Base-by-base conservation (phyloP, 2,329 filamentous ascomycete genomes). In the Tympanopsis confertula region DNA sequence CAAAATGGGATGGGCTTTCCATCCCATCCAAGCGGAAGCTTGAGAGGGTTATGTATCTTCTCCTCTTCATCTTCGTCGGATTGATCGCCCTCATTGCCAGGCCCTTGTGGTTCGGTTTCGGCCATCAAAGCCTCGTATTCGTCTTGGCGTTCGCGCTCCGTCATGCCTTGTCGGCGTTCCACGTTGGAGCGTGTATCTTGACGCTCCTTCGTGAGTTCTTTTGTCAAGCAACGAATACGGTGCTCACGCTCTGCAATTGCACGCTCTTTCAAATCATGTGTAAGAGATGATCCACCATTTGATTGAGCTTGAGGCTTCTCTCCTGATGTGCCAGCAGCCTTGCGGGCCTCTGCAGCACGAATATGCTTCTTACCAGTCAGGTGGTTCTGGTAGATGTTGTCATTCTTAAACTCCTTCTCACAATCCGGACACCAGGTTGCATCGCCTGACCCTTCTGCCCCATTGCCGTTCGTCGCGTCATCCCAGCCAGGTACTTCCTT, bases 1-100 rank as follows among this genome's bases (percentile, higher is more conserved):
- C 91, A 98, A 66, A 91, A 98, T 0, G 93, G 91, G 50, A 98
- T 98, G 0, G 93, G 91, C 55, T 98, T 98, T 49, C 93, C 91
- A 48, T 98, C 91, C 93, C 93, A 98, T 2, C 86, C 89, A 5
- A 98, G 71, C 0, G 91, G 91, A 2, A 98, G 70, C 55, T 98
- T 98, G 46, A 98, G 71, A 0, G 91, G 91, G 57, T 98, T 98
- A 68, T 96, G 95, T 42, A 96, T 84, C 54, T 80, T 88, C 45
- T 94, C 87, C 32, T 89, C 85, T 28, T 78, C 84, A 0, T 86
- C 82, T 10, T 77, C 77, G 1, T 80, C 78, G 0, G 73, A 74
- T 1, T 70, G 70, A 5, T 72, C 71, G 3, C 13, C 20, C 12
- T 22, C 35, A 17, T 17, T 7, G 4, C 42, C 36, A 7, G 5